These are phyloP conservation scores for Lentinula edodes DNA, from an alignment of 768 basidiomycete genomes.

Conservation along the genomic window DNA sequence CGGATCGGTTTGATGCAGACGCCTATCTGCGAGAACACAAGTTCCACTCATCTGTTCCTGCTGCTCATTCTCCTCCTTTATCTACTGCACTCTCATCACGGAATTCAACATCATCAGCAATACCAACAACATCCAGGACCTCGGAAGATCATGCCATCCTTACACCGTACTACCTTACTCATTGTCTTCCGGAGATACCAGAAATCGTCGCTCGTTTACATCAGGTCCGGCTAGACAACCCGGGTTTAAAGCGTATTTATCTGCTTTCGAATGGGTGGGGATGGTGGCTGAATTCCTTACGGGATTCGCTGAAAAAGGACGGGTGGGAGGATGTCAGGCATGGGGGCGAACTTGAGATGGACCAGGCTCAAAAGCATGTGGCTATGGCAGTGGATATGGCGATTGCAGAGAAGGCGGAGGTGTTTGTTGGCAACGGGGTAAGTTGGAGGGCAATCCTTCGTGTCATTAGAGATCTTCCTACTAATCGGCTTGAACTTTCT, in stretches of 20 bases:
- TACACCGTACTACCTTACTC: slow-evolving; percentile 33
- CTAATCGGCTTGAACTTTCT: not conserved
- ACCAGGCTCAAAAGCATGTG: slow-evolving; percentile 17
- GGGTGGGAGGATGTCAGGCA: slow-evolving; percentile 42
- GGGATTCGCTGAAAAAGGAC: slow-evolving; percentile 27
- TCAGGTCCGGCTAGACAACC: slow-evolving; percentile 15
- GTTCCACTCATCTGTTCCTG: not conserved
- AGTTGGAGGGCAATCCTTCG: not conserved
- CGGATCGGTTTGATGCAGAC: slow-evolving; percentile 32
- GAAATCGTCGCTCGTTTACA: slow-evolving; percentile 15
- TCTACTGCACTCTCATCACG: not conserved
- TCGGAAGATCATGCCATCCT: slow-evolving; percentile 12
- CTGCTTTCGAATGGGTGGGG: slow-evolving; percentile 45
- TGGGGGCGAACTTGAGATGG: slow-evolving; percentile 28
- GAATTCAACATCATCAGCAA: not conserved
- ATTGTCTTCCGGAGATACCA: slow-evolving; percentile 41
- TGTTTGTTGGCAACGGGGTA: slow-evolving; percentile 31
- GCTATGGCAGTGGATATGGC: slow-evolving; percentile 23
- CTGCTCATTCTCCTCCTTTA: not conserved
- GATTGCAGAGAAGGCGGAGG: slow-evolving; percentile 20
- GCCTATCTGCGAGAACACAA: slow-evolving; percentile 14
- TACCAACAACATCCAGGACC: not conserved
- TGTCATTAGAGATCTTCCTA: not conserved
- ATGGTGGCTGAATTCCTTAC: slow-evolving; percentile 38
- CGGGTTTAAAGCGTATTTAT: slow-evolving; percentile 36